These are phyloP conservation scores for Eucalyptus cladocalyx DNA, from an alignment of 345 rosid genomes.

Conservation along the genomic window DNA sequence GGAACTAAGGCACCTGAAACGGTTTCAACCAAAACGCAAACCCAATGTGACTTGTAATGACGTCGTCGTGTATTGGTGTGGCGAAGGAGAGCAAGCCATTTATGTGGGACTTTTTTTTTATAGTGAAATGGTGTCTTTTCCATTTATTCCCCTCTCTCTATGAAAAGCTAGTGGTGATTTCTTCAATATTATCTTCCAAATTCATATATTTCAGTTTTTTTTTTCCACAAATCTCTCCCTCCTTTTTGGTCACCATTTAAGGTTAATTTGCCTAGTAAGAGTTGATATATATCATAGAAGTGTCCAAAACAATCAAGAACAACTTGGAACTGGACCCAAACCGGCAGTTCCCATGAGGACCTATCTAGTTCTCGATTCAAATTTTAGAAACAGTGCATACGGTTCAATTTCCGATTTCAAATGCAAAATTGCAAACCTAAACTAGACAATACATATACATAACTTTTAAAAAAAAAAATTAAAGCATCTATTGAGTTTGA, in stretches of 20 bases:
- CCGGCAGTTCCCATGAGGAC: accelerated
- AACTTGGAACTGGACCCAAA: accelerated
- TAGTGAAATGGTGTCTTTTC: background rate
- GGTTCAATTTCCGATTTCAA: accelerated
- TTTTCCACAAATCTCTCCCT: background rate
- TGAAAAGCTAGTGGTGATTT: background rate
- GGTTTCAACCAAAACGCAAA: background rate
- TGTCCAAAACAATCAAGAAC: too few species aligned
- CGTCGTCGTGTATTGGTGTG: background rate
- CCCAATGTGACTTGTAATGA: background rate
- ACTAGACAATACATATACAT: accelerated
- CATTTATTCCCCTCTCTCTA: background rate
- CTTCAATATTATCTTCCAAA: background rate
- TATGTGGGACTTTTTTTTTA: background rate
- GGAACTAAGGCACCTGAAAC: background rate
- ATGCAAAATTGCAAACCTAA: too few species aligned
- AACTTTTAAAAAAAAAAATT: too few species aligned
- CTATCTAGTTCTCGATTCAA: accelerated
- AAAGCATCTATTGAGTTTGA: too few species aligned
- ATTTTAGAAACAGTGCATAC: accelerated
- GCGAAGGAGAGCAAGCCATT: background rate
- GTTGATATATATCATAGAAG: background rate
- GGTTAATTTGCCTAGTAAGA: background rate
- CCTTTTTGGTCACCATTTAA: background rate
- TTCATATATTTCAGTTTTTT: background rate